Evolutionary conservation across 2,329 filamentous ascomycete species (phyloP).

Genomic region (Ophiostoma pallidulum): DNA sequence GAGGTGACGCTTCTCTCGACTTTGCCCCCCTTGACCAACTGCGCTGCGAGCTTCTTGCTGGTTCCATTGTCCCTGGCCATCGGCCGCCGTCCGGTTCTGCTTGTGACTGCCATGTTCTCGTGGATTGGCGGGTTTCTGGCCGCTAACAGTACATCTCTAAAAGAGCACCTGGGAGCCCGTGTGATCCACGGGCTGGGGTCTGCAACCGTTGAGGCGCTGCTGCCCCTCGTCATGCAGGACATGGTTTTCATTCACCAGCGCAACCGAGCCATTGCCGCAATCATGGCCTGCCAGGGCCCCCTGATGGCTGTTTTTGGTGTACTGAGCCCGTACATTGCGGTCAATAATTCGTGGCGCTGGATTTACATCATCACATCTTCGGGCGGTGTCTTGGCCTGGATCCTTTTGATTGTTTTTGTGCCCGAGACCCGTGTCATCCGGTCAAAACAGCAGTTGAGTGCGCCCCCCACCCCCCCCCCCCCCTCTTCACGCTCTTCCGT

Average conservation of each 20-base stretch:
- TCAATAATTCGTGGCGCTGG: conserved; percentile 26
- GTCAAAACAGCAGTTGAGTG: conserved; percentile 24
- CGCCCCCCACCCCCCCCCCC: too few species aligned
- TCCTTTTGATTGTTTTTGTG: conserved; percentile 21
- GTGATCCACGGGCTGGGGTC: conserved; percentile 28
- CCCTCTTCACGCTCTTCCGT: too few species aligned
- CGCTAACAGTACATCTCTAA: conserved; percentile 20
- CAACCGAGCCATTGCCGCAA: conserved; percentile 26
- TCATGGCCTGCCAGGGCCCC: conserved; percentile 23
- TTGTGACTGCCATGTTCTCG: conserved; percentile 25
- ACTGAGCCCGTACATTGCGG: conserved; percentile 23
- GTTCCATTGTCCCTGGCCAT: conserved; percentile 29
- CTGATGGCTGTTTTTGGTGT: conserved; percentile 25
- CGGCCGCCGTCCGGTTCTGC: conserved; percentile 27
- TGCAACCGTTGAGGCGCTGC: conserved; percentile 28
- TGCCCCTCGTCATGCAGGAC: conserved; percentile 30
- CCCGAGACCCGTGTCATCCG: conserved; percentile 24
- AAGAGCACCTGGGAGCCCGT: conserved; percentile 24
- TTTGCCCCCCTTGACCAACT: conserved; percentile 27
- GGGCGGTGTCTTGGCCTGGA: conserved; percentile 25
- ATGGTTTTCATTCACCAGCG: conserved; percentile 30
- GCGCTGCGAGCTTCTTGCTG: conserved; percentile 26
- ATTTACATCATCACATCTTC: conserved; percentile 28
- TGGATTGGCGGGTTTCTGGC: conserved; percentile 29
- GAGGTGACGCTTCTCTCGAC: conserved; percentile 26